phyloP scores from a whole-genome alignment of 441 rosid genomes.

The Sinapis alba region DNA sequence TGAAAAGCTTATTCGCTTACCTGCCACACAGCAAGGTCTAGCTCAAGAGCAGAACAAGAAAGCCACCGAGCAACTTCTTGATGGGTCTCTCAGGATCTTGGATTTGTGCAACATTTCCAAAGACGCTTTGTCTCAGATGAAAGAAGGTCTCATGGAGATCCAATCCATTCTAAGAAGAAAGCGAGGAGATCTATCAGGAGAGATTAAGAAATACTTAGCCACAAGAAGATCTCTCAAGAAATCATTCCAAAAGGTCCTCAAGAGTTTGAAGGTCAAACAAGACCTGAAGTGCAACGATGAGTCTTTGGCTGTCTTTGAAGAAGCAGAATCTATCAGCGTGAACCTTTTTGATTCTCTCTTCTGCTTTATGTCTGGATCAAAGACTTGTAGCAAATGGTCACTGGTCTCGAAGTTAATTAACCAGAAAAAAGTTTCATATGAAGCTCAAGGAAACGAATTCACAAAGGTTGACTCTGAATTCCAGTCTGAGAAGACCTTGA shows the following conservation, averaged over 20 bases:
- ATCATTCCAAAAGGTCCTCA: constrained; percentile 31
- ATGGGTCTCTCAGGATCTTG: constrained; percentile 43
- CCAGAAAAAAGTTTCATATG: constrained; percentile 18
- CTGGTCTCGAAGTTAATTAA: constrained; percentile 45
- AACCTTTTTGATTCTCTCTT: constrained; percentile 42
- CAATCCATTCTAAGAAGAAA: constrained; percentile 39
- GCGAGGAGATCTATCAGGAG: constrained; percentile 26
- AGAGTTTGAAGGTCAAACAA: constrained; percentile 22
- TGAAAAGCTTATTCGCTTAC: constrained; percentile 40
- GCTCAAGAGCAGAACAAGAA: constrained; percentile 26
- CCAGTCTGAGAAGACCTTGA: constrained; percentile 26
- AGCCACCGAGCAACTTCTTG: constrained; percentile 41
- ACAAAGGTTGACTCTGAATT: constrained; percentile 35
- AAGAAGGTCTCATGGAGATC: constrained; percentile 36
- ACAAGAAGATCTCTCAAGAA: constrained; percentile 31
- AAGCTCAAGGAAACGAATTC: constrained; percentile 38
- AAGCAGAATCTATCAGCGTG: constrained; percentile 32
- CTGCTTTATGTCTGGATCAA: constrained; percentile 31
- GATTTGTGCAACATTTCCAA: constrained; percentile 36
- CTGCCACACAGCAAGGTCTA: constrained; percentile 30
- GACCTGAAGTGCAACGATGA: constrained; percentile 8
- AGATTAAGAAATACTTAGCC: constrained; percentile 34
- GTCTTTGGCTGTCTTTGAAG: constrained; percentile 26
- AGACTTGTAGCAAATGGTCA: constrained; percentile 40
- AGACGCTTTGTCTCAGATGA: constrained; percentile 34